A percentile compares a stretch with the other conserved stretches of the same genome.
These are phyloP conservation scores for Leptosphaerulina australis DNA, from an alignment of 2,329 filamentous ascomycete genomes.

Conservation along the genomic window DNA sequence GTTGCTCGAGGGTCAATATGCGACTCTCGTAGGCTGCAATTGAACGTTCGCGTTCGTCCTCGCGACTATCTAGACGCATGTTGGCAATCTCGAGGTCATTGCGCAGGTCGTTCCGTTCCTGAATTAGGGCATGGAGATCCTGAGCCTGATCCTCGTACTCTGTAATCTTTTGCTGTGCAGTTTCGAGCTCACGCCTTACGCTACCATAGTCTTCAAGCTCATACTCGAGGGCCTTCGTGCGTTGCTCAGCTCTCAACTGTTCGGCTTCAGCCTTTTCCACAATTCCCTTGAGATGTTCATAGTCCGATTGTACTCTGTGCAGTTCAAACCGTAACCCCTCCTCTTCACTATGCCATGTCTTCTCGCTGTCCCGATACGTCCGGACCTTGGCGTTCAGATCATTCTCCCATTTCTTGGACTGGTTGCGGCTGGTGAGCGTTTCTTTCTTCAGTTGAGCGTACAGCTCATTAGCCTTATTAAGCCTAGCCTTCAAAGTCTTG, in stretches of 20 bases:
- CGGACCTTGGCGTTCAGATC: slow-evolving; percentile 72
- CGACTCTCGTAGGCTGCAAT: slow-evolving; percentile 57
- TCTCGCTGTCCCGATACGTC: slow-evolving; percentile 71
- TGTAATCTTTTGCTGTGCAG: slow-evolving; percentile 42
- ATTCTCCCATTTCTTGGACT: slow-evolving; percentile 79
- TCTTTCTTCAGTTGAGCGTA: slow-evolving; percentile 75
- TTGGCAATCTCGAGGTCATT: slow-evolving; percentile 64
- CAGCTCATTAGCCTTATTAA: slow-evolving; percentile 73
- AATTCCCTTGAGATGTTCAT: slow-evolving; percentile 67
- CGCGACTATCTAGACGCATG: slow-evolving; percentile 61
- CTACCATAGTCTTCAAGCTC: slow-evolving; percentile 67
- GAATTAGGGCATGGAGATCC: slow-evolving; percentile 60
- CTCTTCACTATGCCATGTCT: slow-evolving; percentile 65
- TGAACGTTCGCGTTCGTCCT: slow-evolving; percentile 57
- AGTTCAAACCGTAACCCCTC: slow-evolving; percentile 65
- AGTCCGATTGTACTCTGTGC: slow-evolving; percentile 63
- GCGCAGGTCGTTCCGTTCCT: slow-evolving; percentile 64
- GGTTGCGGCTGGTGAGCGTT: slow-evolving; percentile 71
- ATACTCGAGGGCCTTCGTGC: slow-evolving; percentile 62
- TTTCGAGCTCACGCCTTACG: slow-evolving; percentile 40
- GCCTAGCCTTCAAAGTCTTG: slow-evolving; percentile 71
- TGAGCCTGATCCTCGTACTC: slow-evolving; percentile 40
- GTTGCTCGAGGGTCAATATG: slow-evolving; percentile 54
- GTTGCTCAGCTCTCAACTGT: slow-evolving; percentile 60
- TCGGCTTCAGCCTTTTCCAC: slow-evolving; percentile 72